Conservation (phyloP, 345 rosid genomes). For the Balakata baccata region DNA sequence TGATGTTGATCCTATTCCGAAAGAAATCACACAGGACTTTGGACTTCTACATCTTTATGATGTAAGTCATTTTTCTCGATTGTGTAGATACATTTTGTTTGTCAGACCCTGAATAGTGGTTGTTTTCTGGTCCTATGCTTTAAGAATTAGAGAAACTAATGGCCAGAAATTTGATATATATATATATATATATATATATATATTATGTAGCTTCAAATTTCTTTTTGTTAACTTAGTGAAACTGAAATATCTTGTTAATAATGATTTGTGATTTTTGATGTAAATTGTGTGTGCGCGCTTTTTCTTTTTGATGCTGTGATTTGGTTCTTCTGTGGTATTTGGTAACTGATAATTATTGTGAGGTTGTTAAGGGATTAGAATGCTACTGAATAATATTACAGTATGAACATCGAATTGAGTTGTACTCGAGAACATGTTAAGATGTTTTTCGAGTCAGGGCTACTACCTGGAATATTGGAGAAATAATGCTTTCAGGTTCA, state of each 20-base stretch:
- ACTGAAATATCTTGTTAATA: not conserved
- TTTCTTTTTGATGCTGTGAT: not conserved
- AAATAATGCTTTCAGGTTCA: not conserved
- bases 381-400: not conserved
- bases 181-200: not conserved
- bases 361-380: not conserved
- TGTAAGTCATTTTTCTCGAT: slow-evolving; percentile 40
- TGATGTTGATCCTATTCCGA: slow-evolving; percentile 75
- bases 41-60: slow-evolving; percentile 65
- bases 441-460: not conserved
- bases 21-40: slow-evolving; percentile 60
- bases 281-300: not conserved
- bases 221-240: not conserved
- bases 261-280: not conserved
- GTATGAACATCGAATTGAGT: not conserved
- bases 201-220: not conserved
- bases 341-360: not conserved
- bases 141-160: not conserved
- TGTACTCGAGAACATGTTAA: not conserved
- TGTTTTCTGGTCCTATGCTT: not conserved
- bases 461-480: not conserved
- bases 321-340: not conserved
- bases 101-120: not conserved
- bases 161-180: not conserved
- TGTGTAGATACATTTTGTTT: not conserved